phyloP scores from a whole-genome alignment of 257 asterid species.

The Oldenlandia corymbosa region DNA sequence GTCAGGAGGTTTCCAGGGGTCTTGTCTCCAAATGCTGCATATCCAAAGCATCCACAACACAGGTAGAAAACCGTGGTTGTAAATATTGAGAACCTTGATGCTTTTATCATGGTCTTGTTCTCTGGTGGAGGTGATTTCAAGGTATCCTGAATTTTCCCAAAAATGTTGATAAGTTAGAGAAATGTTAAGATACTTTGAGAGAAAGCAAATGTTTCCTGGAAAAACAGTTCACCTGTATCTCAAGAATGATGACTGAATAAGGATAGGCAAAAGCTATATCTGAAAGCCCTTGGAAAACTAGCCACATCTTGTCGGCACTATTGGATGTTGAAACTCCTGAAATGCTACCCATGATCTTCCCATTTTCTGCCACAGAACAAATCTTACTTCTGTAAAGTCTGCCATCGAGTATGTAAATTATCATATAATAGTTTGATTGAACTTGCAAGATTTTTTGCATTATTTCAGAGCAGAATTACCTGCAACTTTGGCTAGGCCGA shows the following conservation, averaged over 20 bases:
- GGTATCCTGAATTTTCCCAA: conserved; percentile 69
- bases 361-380: conserved; percentile 43
- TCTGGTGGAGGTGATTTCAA: conserved; percentile 64
- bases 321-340: conserved; percentile 10
- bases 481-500: conserved; percentile 62
- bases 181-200: no score
- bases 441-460: background rate
- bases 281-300: conserved; percentile 66
- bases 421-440: background rate
- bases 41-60: conserved; percentile 62
- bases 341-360: conserved; percentile 48
- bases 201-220: no score
- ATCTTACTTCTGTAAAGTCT: background rate
- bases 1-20: conserved; percentile 76
- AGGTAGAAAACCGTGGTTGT: conserved; percentile 61
- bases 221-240: conserved; percentile 75
- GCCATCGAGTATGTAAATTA: background rate
- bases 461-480: conserved; percentile 26
- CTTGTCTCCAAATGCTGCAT: conserved; percentile 67
- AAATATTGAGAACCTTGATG: conserved; percentile 36
- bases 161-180: no score
- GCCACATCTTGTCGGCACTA: conserved; percentile 37
- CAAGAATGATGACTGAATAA: conserved; percentile 58
- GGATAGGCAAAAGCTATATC: conserved; percentile 83
- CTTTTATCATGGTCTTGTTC: conserved; percentile 54